These are phyloP conservation scores for Saturnispora hagleri DNA, from an alignment of 805 yeast species.

Conservation along the genomic window DNA sequence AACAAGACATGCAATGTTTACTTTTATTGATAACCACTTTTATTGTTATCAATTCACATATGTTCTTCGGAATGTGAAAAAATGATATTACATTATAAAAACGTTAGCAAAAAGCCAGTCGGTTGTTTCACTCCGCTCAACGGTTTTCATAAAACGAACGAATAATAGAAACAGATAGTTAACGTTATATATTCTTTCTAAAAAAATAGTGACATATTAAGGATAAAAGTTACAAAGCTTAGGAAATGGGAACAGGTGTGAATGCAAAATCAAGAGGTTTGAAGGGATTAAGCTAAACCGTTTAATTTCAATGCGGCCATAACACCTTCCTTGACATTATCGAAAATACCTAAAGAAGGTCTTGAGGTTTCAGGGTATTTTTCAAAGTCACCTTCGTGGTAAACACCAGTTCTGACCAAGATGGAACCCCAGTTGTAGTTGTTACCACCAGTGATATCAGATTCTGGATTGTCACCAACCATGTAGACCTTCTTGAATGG, in stretches of 20 bases:
- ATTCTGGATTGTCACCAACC: conserved; percentile 96
- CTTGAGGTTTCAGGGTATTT: conserved; percentile 24
- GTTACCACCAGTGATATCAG: conserved; percentile 87
- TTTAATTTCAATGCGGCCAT: conserved; percentile 17
- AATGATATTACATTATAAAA: too few species aligned
- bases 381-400: conserved; percentile 46
- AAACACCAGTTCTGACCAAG: conserved; percentile 84
- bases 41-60: too few species aligned
- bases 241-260: not conserved
- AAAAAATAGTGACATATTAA: not conserved
- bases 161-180: not conserved
- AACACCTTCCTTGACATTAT: conserved; percentile 40
- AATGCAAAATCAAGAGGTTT: not conserved
- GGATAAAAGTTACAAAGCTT: not conserved
- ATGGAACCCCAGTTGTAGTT: conserved; percentile 82
- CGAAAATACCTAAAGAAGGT: conserved; percentile 43
- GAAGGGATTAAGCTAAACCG: conserved; percentile 10
- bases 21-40: too few species aligned
- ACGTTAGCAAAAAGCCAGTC: too few species aligned
- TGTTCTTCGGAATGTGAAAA: too few species aligned
- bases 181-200: not conserved
- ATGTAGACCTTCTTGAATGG: conserved; percentile 66
- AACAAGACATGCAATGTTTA: too few species aligned
- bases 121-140: not conserved
- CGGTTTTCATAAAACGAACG: not conserved